These are phyloP conservation scores for Xerocomus minutiporus DNA, from an alignment of 1,284 basidiomycete species.

Conservation along the genomic window DNA sequence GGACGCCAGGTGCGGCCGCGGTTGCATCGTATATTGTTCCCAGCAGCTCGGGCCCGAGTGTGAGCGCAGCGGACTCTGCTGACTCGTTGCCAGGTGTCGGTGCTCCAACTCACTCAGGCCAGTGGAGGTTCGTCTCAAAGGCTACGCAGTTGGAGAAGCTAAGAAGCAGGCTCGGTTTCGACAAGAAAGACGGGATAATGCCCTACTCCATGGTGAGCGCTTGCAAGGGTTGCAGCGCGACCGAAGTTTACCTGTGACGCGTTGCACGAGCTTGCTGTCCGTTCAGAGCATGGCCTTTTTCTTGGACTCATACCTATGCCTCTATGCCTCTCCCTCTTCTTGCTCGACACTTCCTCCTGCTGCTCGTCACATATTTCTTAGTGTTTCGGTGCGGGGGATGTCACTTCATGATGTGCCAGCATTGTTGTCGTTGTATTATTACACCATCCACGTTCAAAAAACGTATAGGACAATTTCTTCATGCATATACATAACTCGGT, in stretches of 20 bases:
- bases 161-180: conserved; percentile 45
- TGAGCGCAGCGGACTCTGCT: conserved; percentile 16
- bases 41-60: conserved; percentile 23
- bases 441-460: conserved; percentile 15
- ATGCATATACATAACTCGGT: conserved; percentile 16
- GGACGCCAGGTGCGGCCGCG: conserved; percentile 42
- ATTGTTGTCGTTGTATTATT: conserved; percentile 29
- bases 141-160: conserved; percentile 61
- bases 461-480: conserved; percentile 24
- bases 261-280: background rate
- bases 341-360: conserved; percentile 1
- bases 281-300: conserved; percentile 1
- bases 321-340: conserved; percentile 17
- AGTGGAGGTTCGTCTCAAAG: conserved; percentile 50
- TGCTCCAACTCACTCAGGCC: conserved; percentile 14
- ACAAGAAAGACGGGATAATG: conserved; percentile 35
- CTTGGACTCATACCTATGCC: conserved; percentile 9
- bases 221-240: conserved; percentile 43
- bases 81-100: conserved; percentile 10
- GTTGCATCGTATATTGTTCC: conserved; percentile 28
- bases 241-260: conserved; percentile 43
- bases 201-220: conserved; percentile 32
- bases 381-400: background rate
- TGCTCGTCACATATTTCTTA: conserved; percentile 22
- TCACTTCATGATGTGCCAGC: conserved; percentile 25